Conservation (phyloP, 495 filamentous ascomycete species). For the Hypoxylon intermedium region DNA sequence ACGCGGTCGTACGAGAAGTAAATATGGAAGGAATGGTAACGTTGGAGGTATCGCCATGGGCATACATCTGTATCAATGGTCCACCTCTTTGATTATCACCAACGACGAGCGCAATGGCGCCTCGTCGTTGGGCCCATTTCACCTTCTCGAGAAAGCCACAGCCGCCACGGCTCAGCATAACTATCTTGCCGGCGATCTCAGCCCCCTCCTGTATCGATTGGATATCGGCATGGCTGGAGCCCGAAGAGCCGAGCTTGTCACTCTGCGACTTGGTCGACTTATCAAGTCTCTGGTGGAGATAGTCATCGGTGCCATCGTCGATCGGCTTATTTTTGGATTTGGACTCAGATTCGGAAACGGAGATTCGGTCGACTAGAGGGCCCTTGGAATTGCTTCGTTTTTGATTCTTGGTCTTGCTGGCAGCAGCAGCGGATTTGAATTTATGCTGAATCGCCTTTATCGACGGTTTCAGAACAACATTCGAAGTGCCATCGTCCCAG, state of each 20-base stretch:
- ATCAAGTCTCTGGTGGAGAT: constrained; percentile 74
- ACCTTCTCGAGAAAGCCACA: constrained; percentile 98
- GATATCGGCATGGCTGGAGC: constrained; percentile 81
- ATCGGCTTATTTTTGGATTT: constrained; percentile 33
- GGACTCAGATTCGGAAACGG: constrained; percentile 30
- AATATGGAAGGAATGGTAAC: no score
- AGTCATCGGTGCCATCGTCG: constrained; percentile 90
- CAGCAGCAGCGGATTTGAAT: constrained; percentile 40
- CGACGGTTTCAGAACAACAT: constrained; percentile 36
- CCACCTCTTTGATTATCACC: constrained; percentile 91
- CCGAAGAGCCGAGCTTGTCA: constrained; percentile 46
- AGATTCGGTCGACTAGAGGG: constrained; percentile 37
- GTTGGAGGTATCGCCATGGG: no score
- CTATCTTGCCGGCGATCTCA: constrained; percentile 92
- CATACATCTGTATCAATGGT: constrained; percentile 86
- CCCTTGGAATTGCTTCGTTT: constrained; percentile 32
- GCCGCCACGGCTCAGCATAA: constrained; percentile 86
- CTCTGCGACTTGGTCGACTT: constrained; percentile 42
- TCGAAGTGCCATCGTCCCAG: constrained; percentile 69
- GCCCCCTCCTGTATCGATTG: constrained; percentile 93
- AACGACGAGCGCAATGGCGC: constrained; percentile 88
- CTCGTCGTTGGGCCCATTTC: constrained; percentile 92
- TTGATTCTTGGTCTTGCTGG: constrained; percentile 43
- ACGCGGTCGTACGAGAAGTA: no score
- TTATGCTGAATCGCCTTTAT: constrained; percentile 41